Evolutionary conservation across 2,329 filamentous ascomycete species (phyloP).

Genomic region (Ceratocystis cubensis): DNA sequence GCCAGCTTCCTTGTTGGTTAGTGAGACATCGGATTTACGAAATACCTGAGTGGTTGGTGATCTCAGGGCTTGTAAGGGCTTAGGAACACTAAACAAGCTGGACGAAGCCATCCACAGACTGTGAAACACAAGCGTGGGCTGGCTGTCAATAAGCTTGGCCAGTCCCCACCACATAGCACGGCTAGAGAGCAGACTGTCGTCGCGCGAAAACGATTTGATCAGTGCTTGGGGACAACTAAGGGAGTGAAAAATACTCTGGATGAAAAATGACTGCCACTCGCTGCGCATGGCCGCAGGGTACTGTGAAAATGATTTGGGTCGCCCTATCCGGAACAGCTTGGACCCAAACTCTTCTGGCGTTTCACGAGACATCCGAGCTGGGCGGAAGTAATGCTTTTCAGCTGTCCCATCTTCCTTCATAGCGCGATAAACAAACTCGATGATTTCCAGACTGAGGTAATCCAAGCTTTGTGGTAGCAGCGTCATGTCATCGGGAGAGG

Average conservation of each 20-base stretch:
- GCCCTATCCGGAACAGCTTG: slow-evolving; percentile 14
- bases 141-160: slow-evolving; percentile 44
- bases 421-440: slow-evolving; percentile 49
- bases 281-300: slow-evolving; percentile 29
- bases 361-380: slow-evolving; percentile 15
- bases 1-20: slow-evolving; percentile 40
- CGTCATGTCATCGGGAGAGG: slow-evolving; percentile 3
- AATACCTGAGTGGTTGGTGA: slow-evolving; percentile 31
- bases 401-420: slow-evolving; percentile 43
- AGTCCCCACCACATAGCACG: slow-evolving; percentile 52
- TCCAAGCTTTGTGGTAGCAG: slow-evolving; percentile 45
- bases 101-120: slow-evolving; percentile 51
- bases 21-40: slow-evolving; percentile 28
- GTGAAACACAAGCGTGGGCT: slow-evolving; percentile 48
- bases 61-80: slow-evolving; percentile 31
- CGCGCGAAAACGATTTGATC: slow-evolving; percentile 44
- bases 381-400: slow-evolving; percentile 31
- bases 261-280: slow-evolving; percentile 48
- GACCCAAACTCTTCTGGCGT: slow-evolving; percentile 10
- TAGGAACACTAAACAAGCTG: slow-evolving; percentile 45
- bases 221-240: slow-evolving; percentile 45
- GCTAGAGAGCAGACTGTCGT: slow-evolving; percentile 44
- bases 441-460: slow-evolving; percentile 40
- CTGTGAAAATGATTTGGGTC: slow-evolving; percentile 13
- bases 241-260: slow-evolving; percentile 53